Evolutionary conservation across 1,139 yeast genomes (phyloP), one percentile per base, ranked within the genome.

Genomic region (Debaryomyces udenii): DNA sequence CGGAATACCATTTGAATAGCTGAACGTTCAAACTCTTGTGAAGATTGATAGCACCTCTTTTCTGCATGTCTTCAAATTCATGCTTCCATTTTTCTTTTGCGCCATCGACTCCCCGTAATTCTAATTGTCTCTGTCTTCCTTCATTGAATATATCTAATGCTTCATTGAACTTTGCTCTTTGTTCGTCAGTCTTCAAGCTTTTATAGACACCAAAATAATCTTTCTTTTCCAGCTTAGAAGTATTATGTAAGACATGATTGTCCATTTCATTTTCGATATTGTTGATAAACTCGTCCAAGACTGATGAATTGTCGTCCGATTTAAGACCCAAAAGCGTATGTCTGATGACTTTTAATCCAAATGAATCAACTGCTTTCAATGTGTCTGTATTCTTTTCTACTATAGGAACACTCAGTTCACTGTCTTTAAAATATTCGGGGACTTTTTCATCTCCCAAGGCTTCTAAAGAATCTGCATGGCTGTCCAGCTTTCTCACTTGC

Each of bases 51-150:
- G 72, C 78, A n/a, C 91, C 90, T 51, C 84, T 71, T 37, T 74
- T 78, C 46, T 78, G 78, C 60, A 84, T 72, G 44, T 80, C 83
- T 53, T 88, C 94, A 53, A 80, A 85, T 50, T 85, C 93, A 52
- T 83, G 84, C 56, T 80, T 83, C 98, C 98, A 93, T 59, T 86
- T 85, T 55, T 83, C 88, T 48, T 78, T 81, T 0, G 98, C 96
- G 2, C 93, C 93, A 51, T 86, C 93, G 7, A 86, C 74, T 3
- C 96, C 94, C 45, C 86, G 76, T 26, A 81, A 74, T 59, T 93
- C 99, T 32, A 93, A 62, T 36, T 77, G 76, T 42, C 80, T 69
- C 60, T 93, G 96, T 56, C 99, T 80, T 17, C 79, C 80, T 42
- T 77, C 78, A 49, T 93, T 91, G 53, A 84, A 80, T 1, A 70